phyloP scores from a whole-genome alignment of 306 rosid genomes.

The Begonia loranthoides region DNA sequence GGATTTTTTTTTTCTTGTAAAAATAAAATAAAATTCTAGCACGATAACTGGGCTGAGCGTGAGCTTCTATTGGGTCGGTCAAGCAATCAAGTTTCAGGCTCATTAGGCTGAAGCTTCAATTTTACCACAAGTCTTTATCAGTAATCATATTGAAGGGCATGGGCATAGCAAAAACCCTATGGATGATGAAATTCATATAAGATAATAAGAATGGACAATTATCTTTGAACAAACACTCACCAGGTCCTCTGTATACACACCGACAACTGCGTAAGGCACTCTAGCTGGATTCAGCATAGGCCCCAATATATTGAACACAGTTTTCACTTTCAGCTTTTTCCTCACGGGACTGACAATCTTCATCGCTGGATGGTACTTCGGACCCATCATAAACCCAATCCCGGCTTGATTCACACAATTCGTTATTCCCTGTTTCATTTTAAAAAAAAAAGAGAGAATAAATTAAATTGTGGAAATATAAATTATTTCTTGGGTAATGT shows the following conservation, averaged over 20 bases:
- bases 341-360: constrained; percentile 65
- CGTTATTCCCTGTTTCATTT: constrained; percentile 48
- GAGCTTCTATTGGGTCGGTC: too few species aligned
- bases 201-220: too few species aligned
- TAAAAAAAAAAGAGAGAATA: constrained; percentile 8
- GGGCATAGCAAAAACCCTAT: too few species aligned
- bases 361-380: constrained; percentile 89
- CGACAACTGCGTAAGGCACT: constrained; percentile 87
- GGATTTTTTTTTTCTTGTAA: too few species aligned
- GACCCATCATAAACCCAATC: constrained; percentile 92
- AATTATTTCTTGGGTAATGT: not conserved
- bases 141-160: too few species aligned
- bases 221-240: constrained; percentile 22
- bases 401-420: constrained; percentile 69
- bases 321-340: constrained; percentile 68
- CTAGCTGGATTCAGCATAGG: constrained; percentile 91
- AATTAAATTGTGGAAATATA: not conserved
- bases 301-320: constrained; percentile 83
- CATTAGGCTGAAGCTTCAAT: too few species aligned
- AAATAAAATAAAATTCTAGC: too few species aligned
- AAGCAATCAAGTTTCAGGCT: too few species aligned
- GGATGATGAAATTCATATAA: too few species aligned
- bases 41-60: too few species aligned
- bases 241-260: constrained; percentile 69
- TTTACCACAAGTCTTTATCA: too few species aligned